Base-by-base conservation (phyloP, 768 basidiomycete species). In the Gloeophyllum trabeum region DNA sequence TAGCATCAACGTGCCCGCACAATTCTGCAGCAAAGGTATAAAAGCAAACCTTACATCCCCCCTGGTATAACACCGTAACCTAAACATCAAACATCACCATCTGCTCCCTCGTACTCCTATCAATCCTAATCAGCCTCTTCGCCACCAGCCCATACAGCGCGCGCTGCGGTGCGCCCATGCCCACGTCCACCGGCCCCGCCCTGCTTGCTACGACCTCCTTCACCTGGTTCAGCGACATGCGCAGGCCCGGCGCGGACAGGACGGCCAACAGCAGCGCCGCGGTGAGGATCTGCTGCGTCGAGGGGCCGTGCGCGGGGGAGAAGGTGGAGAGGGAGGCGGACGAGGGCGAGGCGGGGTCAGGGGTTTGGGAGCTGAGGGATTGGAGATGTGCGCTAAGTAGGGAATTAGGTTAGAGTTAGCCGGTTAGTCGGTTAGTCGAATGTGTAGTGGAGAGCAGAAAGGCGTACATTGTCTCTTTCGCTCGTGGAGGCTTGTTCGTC, bases 81-180 rank as follows among this genome's bases (percentile, higher is more conserved):
- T 44, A 79, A 35, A 73, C 51, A 55, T 85, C 79, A 55, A 87
- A 89, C 47, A 72, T 73, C 20, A 88, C 82, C 5, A 77, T 65
- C 54, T 89, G 85, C 54, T 84, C 83, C 24, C 83, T 71, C 4
- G 76, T 72, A 16, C 81, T 75, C 34, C 86, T 66, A 40, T 88
- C 85, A 48, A 88, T 85, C 59, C 75, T 81, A 46, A 89, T 55
- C 40, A 89, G 60, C 46, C 81, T 67, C 61, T 88, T 89, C 13
- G 81, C 86, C n/a, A 88, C 81, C 53, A 85, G 86, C 2, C 68
- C 76, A 51, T 85, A 89, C 10, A 88, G 56, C 13, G 82, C 73
- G 32, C 81, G 65, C 6, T 75, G 79, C 7, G 75, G 64, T 26
- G 72, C 69, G 43, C 67, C 63, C 14, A 66, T 67, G 18, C 60